Base-by-base conservation (phyloP, 768 basidiomycete genomes). In the Cystofilobasidium capitatum region DNA sequence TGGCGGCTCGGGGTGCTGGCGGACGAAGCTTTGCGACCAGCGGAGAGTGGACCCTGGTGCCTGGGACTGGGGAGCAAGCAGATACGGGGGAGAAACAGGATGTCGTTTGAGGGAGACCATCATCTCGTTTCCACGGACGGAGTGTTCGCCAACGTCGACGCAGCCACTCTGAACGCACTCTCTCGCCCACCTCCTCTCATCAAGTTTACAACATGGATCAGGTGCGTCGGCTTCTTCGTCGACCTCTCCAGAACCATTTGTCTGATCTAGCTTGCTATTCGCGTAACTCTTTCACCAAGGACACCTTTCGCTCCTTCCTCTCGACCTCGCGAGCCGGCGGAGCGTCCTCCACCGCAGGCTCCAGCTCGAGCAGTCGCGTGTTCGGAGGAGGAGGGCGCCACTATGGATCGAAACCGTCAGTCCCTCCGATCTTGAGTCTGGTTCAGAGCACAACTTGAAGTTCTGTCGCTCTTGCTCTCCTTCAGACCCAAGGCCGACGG, bases 281-380 rank as follows among this genome's bases (percentile, higher is more conserved):
- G n/a, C n/a, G n/a, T n/a, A n/a, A n/a, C n/a, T n/a, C n/a, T n/a
- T n/a, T n/a, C n/a, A n/a, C n/a, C 29, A 62, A 72, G 72, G 66
- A 71, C 66, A 66, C 70, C 0, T 72, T 72, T 42, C 65, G 72
- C 3, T 58, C 66, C 29, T 61, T 72, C 44, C 63, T 72, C 22
- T 39, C 65, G 3, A 69, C 69, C 17, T 70, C 72, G 1, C 61
- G 70, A 9, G 13, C 63, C 20, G 57, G 57, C 7, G 58, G 58
- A 1, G 49, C 63, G 7, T 42, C 57, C 3, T 70, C 65, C 17
- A 37, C 65, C 2, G 63, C 63, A 24, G 51, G 49, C 2, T 37
- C 35, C 22, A 37, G 47, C 14, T 36, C 51, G 36, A 37, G 47
- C 29, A 42, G 40, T 31, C 58, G 55, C n/a, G 47, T 59, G 6